A percentile compares a stretch with the other conserved stretches of the same genome.
These are phyloP conservation scores for Exophiala calicioides DNA, from an alignment of 2,329 filamentous ascomycete species.

Conservation along the genomic window DNA sequence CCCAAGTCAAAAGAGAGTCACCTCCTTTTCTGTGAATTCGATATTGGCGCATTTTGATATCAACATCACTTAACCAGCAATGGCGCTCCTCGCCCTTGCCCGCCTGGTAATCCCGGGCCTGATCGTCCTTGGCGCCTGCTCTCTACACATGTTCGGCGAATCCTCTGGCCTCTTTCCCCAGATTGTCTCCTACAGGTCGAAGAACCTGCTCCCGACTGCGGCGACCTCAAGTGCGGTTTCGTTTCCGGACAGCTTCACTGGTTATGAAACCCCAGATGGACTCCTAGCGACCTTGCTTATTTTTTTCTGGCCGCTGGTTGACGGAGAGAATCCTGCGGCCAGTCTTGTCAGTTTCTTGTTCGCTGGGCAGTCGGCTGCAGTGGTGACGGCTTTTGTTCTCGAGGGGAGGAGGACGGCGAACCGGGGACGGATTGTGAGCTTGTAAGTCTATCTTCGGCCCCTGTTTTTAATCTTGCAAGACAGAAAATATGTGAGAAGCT, in stretches of 20 bases:
- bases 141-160: conserved; percentile 12
- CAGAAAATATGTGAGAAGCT: not conserved
- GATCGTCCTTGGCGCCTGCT: conserved; percentile 11
- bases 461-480: not conserved
- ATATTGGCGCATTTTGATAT: too few species aligned
- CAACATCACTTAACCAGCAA: conserved; percentile 31
- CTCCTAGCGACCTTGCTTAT: conserved; percentile 37
- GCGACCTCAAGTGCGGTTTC: not conserved
- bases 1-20: too few species aligned
- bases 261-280: conserved; percentile 37
- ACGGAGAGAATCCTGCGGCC: conserved; percentile 37
- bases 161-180: conserved; percentile 9
- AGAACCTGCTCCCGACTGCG: conserved; percentile 6
- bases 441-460: conserved; percentile 39
- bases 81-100: conserved; percentile 5
- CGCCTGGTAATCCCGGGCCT: conserved; percentile 8
- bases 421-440: conserved; percentile 41
- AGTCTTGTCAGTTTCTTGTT: conserved; percentile 40
- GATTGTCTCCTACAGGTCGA: not conserved
- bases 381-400: conserved; percentile 43
- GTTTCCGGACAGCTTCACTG: conserved; percentile 39
- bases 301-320: conserved; percentile 42
- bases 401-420: conserved; percentile 49
- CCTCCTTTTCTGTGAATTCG: too few species aligned
- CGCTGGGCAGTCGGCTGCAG: conserved; percentile 41